phyloP scores from a whole-genome alignment of 2,329 filamentous ascomycete species.

The Sclerotinia subarctica region DNA sequence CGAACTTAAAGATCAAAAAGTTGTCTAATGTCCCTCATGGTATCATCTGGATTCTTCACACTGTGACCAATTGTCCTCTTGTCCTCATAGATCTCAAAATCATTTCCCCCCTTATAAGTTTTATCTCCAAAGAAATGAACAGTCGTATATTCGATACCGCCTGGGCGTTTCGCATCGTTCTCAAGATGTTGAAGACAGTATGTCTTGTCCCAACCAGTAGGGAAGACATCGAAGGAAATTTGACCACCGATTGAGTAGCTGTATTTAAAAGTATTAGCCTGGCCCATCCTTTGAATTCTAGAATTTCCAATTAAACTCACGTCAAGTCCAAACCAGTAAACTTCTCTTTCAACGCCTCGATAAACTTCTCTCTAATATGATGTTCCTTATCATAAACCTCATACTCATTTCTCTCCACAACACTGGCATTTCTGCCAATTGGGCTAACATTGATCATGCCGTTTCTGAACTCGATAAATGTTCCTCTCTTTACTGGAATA shows the following conservation, averaged over 20 bases:
- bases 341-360: constrained; percentile 70
- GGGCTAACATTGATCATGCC: constrained; percentile 88
- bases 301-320: constrained; percentile 49
- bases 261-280: constrained; percentile 8
- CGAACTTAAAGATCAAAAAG: constrained; percentile 62
- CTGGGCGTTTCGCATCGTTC: constrained; percentile 67
- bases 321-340: constrained; percentile 84
- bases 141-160: constrained; percentile 73
- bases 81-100: constrained; percentile 90
- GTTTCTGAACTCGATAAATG: constrained; percentile 85
- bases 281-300: neutral
- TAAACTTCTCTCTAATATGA: constrained; percentile 72
- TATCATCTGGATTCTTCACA: constrained; percentile 79
- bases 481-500: constrained; percentile 78
- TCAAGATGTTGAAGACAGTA: constrained; percentile 91
- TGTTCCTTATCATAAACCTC: constrained; percentile 76
- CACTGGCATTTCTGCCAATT: constrained; percentile 80
- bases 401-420: constrained; percentile 77
- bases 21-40: constrained; percentile 74
- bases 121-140: constrained; percentile 99
- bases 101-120: constrained; percentile 85
- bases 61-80: constrained; percentile 78
- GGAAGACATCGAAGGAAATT: constrained; percentile 98
- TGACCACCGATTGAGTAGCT: constrained; percentile 94
- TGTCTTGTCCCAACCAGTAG: constrained; percentile 96